Evolutionary conservation across 2,329 filamentous ascomycete genomes (phyloP).

Genomic region (Geosmithia putterillii): DNA sequence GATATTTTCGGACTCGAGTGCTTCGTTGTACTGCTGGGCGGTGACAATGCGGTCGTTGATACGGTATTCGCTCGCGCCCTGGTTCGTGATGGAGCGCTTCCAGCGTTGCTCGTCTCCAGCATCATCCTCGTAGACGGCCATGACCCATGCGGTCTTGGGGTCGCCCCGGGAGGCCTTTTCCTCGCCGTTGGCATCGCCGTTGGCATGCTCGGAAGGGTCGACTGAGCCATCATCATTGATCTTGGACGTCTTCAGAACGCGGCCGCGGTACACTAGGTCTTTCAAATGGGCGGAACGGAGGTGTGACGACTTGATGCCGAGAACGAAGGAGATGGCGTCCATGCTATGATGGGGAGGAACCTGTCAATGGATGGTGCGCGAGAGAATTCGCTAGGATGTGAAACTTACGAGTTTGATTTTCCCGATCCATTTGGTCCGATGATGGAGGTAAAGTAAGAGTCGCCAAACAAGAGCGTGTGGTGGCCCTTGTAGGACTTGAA

Average conservation of each 20-base stretch:
- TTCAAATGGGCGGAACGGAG: slow-evolving; percentile 86
- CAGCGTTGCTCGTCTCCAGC: slow-evolving; percentile 88
- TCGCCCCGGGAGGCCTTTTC: slow-evolving; percentile 62
- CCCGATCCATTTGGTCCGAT: slow-evolving; percentile 99
- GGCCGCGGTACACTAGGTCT: slow-evolving; percentile 91
- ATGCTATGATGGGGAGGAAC: slow-evolving; percentile 44
- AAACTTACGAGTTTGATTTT: slow-evolving; percentile 85
- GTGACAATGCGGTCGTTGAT: slow-evolving; percentile 89
- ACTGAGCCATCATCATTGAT: slow-evolving; percentile 86
- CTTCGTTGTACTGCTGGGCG: slow-evolving; percentile 85
- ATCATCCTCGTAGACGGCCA: slow-evolving; percentile 98
- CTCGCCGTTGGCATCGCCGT: slow-evolving; percentile 49
- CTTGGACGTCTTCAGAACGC: slow-evolving; percentile 82
- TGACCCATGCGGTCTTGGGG: slow-evolving; percentile 94
- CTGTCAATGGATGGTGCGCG: not conserved
- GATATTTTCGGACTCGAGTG: slow-evolving; percentile 87
- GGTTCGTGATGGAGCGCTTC: slow-evolving; percentile 87
- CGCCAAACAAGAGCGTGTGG: slow-evolving; percentile 85
- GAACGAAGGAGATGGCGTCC: slow-evolving; percentile 98
- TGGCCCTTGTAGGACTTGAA: slow-evolving; percentile 99
- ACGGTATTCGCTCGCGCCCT: slow-evolving; percentile 85
- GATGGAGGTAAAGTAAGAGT: slow-evolving; percentile 98
- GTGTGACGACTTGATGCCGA: slow-evolving; percentile 98
- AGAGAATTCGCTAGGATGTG: not conserved
- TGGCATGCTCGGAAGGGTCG: slow-evolving; percentile 45